Evolutionary conservation across 768 basidiomycete species (phyloP), one percentile per base, ranked within the genome.

Genomic region (Mycena metata): DNA sequence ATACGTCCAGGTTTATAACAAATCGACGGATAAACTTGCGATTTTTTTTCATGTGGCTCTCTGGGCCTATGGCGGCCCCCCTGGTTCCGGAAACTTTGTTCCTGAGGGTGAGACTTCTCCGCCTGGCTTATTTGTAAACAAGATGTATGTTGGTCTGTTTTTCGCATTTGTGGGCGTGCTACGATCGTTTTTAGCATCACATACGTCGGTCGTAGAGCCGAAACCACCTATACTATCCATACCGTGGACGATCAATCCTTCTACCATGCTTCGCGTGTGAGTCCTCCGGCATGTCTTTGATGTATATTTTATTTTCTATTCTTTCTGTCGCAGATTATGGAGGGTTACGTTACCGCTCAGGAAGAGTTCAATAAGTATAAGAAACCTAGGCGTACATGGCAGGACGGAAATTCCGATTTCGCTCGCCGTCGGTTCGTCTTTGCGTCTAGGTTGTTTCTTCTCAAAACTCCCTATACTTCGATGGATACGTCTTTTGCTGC

Each of bases 1-100:
- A n/a, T n/a, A n/a, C n/a, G n/a, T n/a, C n/a, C n/a, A 58, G 57
- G 30, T 46, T 8, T 58, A 45, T 26, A 19, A 46, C 26, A 58
- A 58, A 15, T 23, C 57, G 3, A 58, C 57, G 4, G 43, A 33
- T n/a, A 58, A 46, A 17, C 19, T 58, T 1, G 57, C 57, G 1
- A 46, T 58, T 5, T 58, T 58, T 17, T 33, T 30, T 17, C 43
- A 58, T n/a, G 42, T 19, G 26, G 57, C 16, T 23, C 2, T 58
- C 19, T 58, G 57, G 57, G 21, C 30, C 9, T 58, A 42, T 42
- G 57, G 42, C 1, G 17, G 41, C 16, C 57, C 57, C 3, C 57
- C 57, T 5, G 26, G 24, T 2, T 45, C 57, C 7, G 57, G 57
- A 2, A 58, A 58, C 12, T 58, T 45, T 30, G 57, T 58, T 2